Evolutionary conservation across 75 land plant species (phyloP).

Genomic region (Cryptomeria japonica): DNA sequence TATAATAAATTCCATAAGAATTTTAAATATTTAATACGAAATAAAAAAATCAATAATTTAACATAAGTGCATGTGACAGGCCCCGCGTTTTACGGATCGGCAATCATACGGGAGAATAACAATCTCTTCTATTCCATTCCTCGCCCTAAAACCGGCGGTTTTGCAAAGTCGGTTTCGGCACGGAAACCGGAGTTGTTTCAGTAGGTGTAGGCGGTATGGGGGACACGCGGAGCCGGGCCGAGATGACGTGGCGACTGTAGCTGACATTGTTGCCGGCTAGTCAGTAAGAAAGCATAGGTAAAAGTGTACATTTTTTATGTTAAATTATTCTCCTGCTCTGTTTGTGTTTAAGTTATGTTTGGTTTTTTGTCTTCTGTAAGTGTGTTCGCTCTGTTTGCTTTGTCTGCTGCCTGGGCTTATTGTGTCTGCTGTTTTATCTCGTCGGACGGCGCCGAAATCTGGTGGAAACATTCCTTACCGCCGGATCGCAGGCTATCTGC

Average conservation of each 20-base stretch:
- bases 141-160: neutral
- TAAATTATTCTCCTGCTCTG: neutral
- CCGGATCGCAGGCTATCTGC: neutral
- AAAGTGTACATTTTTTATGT: constrained; percentile 1
- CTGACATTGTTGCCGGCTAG: constrained; percentile 12
- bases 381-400: neutral
- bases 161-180: neutral
- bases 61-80: constrained; percentile 1
- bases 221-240: neutral
- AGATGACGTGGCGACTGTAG: neutral
- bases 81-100: constrained; percentile 1
- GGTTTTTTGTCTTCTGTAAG: constrained; percentile 1
- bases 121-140: neutral
- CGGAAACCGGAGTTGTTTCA: neutral
- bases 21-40: neutral
- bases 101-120: constrained; percentile 12
- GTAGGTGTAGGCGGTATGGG: neutral
- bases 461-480: neutral
- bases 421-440: neutral
- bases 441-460: constrained; percentile 1
- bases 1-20: neutral
- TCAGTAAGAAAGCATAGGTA: constrained; percentile 4
- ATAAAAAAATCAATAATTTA: neutral
- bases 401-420: constrained; percentile 1
- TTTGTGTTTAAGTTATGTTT: neutral